A percentile compares a stretch with the other conserved stretches of the same genome.
Conservation (phyloP, 2,329 filamentous ascomycete species). For the Alternaria metachromatica region DNA sequence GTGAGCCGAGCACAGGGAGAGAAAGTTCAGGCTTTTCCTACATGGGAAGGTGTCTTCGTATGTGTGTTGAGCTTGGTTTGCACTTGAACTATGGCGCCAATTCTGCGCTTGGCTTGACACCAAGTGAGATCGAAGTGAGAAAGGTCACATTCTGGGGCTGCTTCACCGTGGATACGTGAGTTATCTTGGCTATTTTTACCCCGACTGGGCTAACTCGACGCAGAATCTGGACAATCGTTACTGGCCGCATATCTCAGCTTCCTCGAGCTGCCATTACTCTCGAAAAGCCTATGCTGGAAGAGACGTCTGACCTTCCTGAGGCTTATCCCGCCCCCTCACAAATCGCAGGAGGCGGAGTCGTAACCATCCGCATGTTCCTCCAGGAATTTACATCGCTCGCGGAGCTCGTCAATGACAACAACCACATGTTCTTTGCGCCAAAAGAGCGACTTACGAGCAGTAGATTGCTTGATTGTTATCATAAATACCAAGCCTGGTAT, state of each 20-base stretch:
- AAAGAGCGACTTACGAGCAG: constrained; percentile 69
- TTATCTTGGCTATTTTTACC: constrained; percentile 9
- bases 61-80: constrained; percentile 75
- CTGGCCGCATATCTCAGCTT: constrained; percentile 57
- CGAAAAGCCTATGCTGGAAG: constrained; percentile 61
- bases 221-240: constrained; percentile 55
- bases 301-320: constrained; percentile 61
- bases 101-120: constrained; percentile 39
- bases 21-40: constrained; percentile 77
- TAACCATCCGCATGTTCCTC: constrained; percentile 47
- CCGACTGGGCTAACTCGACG: constrained; percentile 5
- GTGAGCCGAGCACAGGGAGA: constrained; percentile 74
- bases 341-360: constrained; percentile 13
- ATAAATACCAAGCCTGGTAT: constrained; percentile 75
- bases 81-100: constrained; percentile 58
- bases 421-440: constrained; percentile 76
- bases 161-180: constrained; percentile 58
- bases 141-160: constrained; percentile 62
- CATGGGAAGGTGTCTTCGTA: constrained; percentile 72
- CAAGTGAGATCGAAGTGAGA: constrained; percentile 56
- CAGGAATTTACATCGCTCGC: constrained; percentile 72
- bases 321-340: constrained; percentile 16
- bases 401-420: constrained; percentile 74
- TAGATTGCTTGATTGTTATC: constrained; percentile 69
- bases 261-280: constrained; percentile 58